Evolutionary conservation across 2,329 filamentous ascomycete species (phyloP), one percentile per base, ranked within the genome.

Genomic region (Epicoccum sorghinum): DNA sequence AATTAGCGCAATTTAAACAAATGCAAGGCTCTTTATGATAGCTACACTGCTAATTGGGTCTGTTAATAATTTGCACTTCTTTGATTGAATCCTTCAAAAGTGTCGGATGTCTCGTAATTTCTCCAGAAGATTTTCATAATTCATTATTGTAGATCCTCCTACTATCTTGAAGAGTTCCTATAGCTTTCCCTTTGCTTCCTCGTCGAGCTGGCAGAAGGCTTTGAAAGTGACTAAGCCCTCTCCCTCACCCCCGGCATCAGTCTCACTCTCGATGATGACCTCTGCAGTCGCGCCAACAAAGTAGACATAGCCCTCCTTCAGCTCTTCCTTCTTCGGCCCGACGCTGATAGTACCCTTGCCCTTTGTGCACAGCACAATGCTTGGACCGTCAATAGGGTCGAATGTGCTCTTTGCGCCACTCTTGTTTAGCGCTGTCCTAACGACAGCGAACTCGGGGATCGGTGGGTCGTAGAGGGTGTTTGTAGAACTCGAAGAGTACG

Each of bases 381-480:
- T 96, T 0, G 95, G 95, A 0, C 95, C 95, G 6, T 89, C 86
- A 43, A 99, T 85, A 0, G 86, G 83, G 58, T 96, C 93, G 66
- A 99, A 96, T 0, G 90, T 96, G 0, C 86, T 91, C 77, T 96
- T 96, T 27, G 90, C 86, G 2, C 87, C 89, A 0, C 81, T 75
- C 38, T 78, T 80, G 62, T 88, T 89, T 32, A 99, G 80, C 9
- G 89, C 84, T 0, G 90, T 89, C 68, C 91, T 88, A 41, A 97
- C 86, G 13, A 99, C 93, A 62, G 87, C 89, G 75, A 99, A 99
- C 73, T 99, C 95, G 47, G 96, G 91, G 60, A 99, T 99, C 0
- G 95, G 95, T 0, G 95, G 95, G 70, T 99, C 90, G 75, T 99
- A 99, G 13, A 98, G 83, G 8, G 84, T 79, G 3, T 86, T 84